Conservation (phyloP, 257 asterid species). For the Pogostemon cablin region DNA sequence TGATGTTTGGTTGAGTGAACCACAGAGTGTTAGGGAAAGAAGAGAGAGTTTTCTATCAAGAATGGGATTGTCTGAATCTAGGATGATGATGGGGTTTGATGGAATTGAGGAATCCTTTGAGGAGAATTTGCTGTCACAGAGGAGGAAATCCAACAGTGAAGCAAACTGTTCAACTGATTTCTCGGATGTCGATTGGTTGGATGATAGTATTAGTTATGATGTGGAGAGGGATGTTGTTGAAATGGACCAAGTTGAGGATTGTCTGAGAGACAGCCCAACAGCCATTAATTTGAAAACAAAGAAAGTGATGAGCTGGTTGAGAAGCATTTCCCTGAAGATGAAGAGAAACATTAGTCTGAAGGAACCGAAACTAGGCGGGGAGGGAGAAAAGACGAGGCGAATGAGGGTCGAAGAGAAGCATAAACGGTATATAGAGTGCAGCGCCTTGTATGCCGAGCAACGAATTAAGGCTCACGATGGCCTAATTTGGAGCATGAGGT, state of each 20-base stretch:
- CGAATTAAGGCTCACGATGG: constrained; percentile 68
- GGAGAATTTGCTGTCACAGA: constrained; percentile 36
- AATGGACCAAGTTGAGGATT: constrained; percentile 9
- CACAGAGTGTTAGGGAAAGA: constrained; percentile 62
- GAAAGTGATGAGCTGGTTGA: constrained; percentile 60
- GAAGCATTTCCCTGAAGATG: constrained; percentile 37
- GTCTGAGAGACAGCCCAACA: constrained; percentile 9
- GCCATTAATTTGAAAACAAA: constrained; percentile 32
- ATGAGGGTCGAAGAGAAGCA: constrained; percentile 44
- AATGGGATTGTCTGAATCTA: constrained; percentile 52
- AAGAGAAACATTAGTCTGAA: constrained; percentile 36
- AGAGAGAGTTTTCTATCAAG: constrained; percentile 42
- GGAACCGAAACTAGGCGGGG: constrained; percentile 20
- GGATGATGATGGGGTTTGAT: constrained; percentile 18
- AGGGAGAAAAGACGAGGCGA: constrained; percentile 28
- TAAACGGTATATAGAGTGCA: constrained; percentile 57
- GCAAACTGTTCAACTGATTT: constrained; percentile 54
- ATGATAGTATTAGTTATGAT: constrained; percentile 28
- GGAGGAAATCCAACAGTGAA: constrained; percentile 52
- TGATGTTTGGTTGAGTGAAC: constrained; percentile 70
- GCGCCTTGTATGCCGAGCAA: constrained; percentile 56
- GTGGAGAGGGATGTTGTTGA: constrained; percentile 25
- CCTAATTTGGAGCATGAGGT: constrained; percentile 69
- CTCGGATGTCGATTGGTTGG: constrained; percentile 42
- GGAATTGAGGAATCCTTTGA: constrained; percentile 34